phyloP scores from a whole-genome alignment of 2,329 filamentous ascomycete genomes.

The Nothophaeocryptopus gaeumannii region DNA sequence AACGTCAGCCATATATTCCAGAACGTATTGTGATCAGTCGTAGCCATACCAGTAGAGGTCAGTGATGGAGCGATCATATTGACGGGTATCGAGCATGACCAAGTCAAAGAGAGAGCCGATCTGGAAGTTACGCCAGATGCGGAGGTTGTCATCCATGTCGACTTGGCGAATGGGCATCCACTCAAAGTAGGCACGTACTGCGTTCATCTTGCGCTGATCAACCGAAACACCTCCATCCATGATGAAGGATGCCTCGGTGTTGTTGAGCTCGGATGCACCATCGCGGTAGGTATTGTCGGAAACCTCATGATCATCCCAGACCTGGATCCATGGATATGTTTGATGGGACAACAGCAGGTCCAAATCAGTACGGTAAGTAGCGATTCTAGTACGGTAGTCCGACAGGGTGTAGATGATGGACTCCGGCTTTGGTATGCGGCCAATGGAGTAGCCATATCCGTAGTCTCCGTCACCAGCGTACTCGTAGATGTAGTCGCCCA shows the following conservation, averaged over 20 bases:
- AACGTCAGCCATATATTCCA: neutral
- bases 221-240: slow-evolving; percentile 58
- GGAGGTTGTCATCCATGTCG: slow-evolving; percentile 66
- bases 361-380: slow-evolving; percentile 59
- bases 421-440: slow-evolving; percentile 54
- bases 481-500: slow-evolving; percentile 64
- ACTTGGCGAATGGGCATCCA: slow-evolving; percentile 57
- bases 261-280: slow-evolving; percentile 60
- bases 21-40: neutral
- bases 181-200: slow-evolving; percentile 68
- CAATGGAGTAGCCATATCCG: slow-evolving; percentile 50
- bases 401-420: slow-evolving; percentile 52
- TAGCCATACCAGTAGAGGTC: slow-evolving; percentile 40
- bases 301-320: slow-evolving; percentile 40
- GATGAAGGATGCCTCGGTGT: slow-evolving; percentile 65
- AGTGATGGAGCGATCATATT: slow-evolving; percentile 67
- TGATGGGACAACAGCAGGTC: slow-evolving; percentile 58
- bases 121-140: slow-evolving; percentile 65
- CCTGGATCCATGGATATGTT: slow-evolving; percentile 58
- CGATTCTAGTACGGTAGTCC: slow-evolving; percentile 59
- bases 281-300: slow-evolving; percentile 65
- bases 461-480: slow-evolving; percentile 43
- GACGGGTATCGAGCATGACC: slow-evolving; percentile 66
- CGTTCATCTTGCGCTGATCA: slow-evolving; percentile 72
- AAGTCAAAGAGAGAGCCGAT: slow-evolving; percentile 65